Evolutionary conservation across 306 rosid species (phyloP).

Genomic region (Acacia melanoxylon): DNA sequence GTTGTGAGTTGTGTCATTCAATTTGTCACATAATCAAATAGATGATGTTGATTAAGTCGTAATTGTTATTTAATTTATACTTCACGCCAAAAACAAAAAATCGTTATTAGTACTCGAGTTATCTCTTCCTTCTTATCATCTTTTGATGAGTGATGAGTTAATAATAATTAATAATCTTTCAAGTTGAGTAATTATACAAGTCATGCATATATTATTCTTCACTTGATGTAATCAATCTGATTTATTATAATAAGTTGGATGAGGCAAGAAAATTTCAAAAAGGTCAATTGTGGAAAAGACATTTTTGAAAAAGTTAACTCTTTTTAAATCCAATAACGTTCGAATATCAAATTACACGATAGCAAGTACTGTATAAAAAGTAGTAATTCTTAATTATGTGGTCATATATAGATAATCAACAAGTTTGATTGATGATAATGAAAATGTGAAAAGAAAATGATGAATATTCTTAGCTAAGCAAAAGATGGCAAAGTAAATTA

Average conservation of each 20-base stretch:
- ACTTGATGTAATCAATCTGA: too few relatives aligned
- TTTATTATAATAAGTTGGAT: not conserved
- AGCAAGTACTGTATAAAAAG: not conserved
- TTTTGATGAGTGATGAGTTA: not conserved
- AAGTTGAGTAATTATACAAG: not conserved
- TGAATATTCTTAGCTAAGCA: not conserved
- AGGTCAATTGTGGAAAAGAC: too few relatives aligned
- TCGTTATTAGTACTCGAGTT: not conserved
- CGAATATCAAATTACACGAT: not conserved
- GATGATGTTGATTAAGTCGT: not conserved
- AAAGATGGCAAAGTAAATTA: not conserved
- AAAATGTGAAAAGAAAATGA: not conserved
- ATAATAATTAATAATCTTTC: not conserved
- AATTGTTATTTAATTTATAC: not conserved
- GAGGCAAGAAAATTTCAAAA: not conserved
- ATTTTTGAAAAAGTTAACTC: not conserved
- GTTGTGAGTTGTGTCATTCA: slow-evolving; percentile 1
- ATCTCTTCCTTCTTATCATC: not conserved
- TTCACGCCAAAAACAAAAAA: too few relatives aligned
- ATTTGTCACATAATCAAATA: not conserved
- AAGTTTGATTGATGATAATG: not conserved
- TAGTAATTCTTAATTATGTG: not conserved
- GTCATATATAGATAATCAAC: not conserved
- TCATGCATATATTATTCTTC: too few relatives aligned
- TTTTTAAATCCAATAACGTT: too few relatives aligned